Conservation (phyloP, 306 rosid genomes). For the Rosa lucieae region DNA sequence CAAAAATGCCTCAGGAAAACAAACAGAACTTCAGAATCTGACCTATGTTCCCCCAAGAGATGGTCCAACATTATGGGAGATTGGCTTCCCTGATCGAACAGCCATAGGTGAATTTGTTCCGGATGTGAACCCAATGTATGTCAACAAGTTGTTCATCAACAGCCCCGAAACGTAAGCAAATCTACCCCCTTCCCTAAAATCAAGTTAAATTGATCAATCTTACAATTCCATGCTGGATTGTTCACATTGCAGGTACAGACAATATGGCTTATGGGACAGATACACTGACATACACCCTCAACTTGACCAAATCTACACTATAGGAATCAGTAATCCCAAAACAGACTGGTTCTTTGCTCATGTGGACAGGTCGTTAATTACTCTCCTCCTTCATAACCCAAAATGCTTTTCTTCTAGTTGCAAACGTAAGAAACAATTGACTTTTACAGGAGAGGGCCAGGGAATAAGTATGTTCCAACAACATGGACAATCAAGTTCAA, state of each 20-base stretch:
- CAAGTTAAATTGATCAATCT: not conserved
- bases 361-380: constrained; percentile 33
- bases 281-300: constrained; percentile 39
- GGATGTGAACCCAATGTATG: constrained; percentile 46
- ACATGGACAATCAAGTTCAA: constrained; percentile 47
- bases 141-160: constrained; percentile 41
- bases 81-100: constrained; percentile 46
- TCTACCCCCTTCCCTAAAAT: not conserved
- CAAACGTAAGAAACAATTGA: not conserved
- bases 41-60: constrained; percentile 42
- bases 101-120: constrained; percentile 44
- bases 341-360: constrained; percentile 54
- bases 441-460: constrained; percentile 35
- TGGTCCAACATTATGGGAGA: constrained; percentile 51
- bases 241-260: constrained; percentile 38
- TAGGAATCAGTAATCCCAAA: constrained; percentile 40
- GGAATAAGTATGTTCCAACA: constrained; percentile 29
- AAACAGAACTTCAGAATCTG: constrained; percentile 34
- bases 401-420: not conserved
- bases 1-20: constrained; percentile 21
- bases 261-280: constrained; percentile 53
- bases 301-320: constrained; percentile 34
- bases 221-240: not conserved
- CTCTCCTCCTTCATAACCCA: not conserved
- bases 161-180: constrained; percentile 45